Base-by-base conservation (phyloP, 2,329 filamentous ascomycete species). In the Triangularia verruculosa region DNA sequence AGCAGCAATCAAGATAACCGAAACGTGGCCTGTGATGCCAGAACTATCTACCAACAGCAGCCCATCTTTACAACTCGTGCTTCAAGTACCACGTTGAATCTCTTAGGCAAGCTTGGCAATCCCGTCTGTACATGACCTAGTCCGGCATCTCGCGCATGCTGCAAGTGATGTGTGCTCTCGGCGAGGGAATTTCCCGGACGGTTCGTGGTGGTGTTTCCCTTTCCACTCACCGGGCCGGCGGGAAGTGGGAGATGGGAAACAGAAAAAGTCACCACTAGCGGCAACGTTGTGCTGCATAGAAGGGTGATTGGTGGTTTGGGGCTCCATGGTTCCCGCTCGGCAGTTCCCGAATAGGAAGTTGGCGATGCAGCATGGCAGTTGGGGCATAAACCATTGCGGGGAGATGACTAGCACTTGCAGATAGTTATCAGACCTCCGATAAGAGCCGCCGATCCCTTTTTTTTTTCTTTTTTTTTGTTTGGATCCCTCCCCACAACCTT, bases 261-360 rank as follows among this genome's bases (percentile, higher is more conserved):
- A 24, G 30, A 34, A 62, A 59, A 53, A 57, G 60, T 57, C 13
- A 47, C 39, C 39, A 20, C 39, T 47, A 22, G 17, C 57, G 28
- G 34, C 54, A 30, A 66, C 62, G 62, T 64, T 68, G 61, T 15
- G n/a, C 6, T 15, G 51, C 53, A 47, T 53, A 17, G 47, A 32
- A 51, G 43, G 22, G 22, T 63, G 65, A 66, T 68, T 69, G 65
- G 68, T 47, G 39, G 17, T 20, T 43, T 57, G 52, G 28, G n/a
- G 2, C 7, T 34, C 52, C 43, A 11, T 47, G 20, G 4, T 53
- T 59, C 61, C 63, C 64, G 58, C 43, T 34, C 52, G 28, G 64
- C 59, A 32, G 59, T 27, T 56, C 67, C 64, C 39, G 57, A 69
- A 58, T 32, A 63, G 68, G 68, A 63, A 70, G 68, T 61, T 68